Percentiles rank a stretch among this genome's conserved stretches.
phyloP scores from a whole-genome alignment of 2,329 filamentous ascomycete genomes.

The Calonectria henricotiae region DNA sequence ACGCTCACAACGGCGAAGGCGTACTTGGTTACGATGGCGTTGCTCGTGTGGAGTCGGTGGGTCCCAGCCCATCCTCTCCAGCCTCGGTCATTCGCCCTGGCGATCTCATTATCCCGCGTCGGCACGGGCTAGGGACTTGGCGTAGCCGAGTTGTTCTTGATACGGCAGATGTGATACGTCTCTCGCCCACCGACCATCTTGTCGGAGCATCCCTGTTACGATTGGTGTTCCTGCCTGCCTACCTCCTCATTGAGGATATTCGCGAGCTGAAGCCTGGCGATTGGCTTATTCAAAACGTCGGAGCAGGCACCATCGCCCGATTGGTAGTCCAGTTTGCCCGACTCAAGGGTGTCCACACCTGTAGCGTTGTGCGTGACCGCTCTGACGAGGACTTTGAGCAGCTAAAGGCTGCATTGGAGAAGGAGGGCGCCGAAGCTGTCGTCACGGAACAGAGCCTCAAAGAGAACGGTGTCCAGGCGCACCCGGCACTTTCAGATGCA shows the following conservation, averaged over 20 bases:
- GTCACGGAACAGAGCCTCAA: neutral
- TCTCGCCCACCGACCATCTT: conserved; percentile 18
- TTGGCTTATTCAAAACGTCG: conserved; percentile 40
- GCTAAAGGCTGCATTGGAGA: neutral
- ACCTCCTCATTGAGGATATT: conserved; percentile 37
- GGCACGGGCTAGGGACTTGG: conserved; percentile 39
- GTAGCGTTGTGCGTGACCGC: conserved; percentile 37
- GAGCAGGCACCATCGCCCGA: conserved; percentile 32
- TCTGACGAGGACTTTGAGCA: neutral
- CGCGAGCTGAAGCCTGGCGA: conserved; percentile 36
- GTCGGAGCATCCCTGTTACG: conserved; percentile 33
- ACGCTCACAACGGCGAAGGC: conserved; percentile 26
- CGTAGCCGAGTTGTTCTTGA: conserved; percentile 27
- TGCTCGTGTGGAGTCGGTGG: conserved; percentile 32
- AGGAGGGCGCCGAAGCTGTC: neutral
- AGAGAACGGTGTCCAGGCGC: neutral
- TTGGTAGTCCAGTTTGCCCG: conserved; percentile 37
- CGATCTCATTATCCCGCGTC: conserved; percentile 33
- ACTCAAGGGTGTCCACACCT: conserved; percentile 33
- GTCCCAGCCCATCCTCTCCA: neutral
- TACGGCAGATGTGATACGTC: conserved; percentile 21
- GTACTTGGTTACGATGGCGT: conserved; percentile 38
- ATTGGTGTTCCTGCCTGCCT: conserved; percentile 35
- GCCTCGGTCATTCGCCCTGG: neutral
- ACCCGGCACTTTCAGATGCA: neutral